Evolutionary conservation across 495 filamentous ascomycete species (phyloP).

Genomic region (Penicillium samsonianum): DNA sequence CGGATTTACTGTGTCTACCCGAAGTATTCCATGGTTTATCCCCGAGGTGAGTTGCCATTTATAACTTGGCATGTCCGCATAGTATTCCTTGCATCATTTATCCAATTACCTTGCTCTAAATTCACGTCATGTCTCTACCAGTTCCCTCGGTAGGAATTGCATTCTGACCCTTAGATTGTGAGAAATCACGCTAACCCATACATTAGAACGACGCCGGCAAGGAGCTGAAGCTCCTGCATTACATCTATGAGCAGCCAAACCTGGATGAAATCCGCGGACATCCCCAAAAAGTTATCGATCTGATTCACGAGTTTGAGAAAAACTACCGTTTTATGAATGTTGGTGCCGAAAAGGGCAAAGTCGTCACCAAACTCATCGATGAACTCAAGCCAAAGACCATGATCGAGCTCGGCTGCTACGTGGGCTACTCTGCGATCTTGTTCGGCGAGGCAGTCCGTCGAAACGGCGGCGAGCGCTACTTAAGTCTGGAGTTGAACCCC

Average conservation of each 20-base stretch:
- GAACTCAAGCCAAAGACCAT: slow-evolving; percentile 65
- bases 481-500: slow-evolving; percentile 67
- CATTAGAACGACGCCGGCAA: slow-evolving; percentile 60
- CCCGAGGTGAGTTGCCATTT: slow-evolving; percentile 1
- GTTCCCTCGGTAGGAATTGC: slow-evolving; percentile 14
- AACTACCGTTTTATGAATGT: slow-evolving; percentile 76
- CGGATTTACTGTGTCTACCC: neutral
- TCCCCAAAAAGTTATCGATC: slow-evolving; percentile 61
- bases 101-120: neutral
- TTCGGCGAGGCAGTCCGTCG: slow-evolving; percentile 63
- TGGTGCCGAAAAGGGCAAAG: slow-evolving; percentile 68
- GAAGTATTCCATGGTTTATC: neutral
- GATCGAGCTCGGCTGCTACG: slow-evolving; percentile 80
- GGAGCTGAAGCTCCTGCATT: slow-evolving; percentile 72
- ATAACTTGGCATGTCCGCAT: neutral
- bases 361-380: slow-evolving; percentile 64
- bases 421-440: slow-evolving; percentile 76
- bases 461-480: slow-evolving; percentile 61
- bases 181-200: neutral
- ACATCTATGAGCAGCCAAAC: slow-evolving; percentile 60
- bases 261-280: slow-evolving; percentile 61
- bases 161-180: neutral
- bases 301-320: slow-evolving; percentile 71
- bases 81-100: neutral
- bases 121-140: neutral